A percentile compares a stretch with the other conserved stretches of the same genome.
These are phyloP conservation scores for Bretschneidera sinensis DNA, from an alignment of 345 rosid genomes.

Conservation along the genomic window DNA sequence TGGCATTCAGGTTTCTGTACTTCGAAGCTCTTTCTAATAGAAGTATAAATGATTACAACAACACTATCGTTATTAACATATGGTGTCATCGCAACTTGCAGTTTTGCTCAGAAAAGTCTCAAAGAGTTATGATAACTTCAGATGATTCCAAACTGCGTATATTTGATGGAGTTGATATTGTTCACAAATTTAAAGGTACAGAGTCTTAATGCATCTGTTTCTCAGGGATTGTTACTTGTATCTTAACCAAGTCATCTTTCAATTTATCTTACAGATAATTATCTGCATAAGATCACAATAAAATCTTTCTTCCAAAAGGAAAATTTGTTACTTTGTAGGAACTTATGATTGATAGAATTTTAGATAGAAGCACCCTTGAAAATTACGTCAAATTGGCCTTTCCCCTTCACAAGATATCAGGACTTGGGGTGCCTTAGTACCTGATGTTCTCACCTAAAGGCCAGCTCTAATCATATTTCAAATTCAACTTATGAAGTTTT, in stretches of 20 bases:
- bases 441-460: no score
- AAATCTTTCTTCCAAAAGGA: slow-evolving; percentile 2
- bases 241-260: not conserved
- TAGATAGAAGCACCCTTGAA: no score
- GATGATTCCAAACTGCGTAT: slow-evolving; percentile 74
- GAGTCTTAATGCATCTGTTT: not conserved
- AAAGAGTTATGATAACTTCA: slow-evolving; percentile 59
- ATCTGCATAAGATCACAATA: not conserved
- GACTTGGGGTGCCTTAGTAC: no score
- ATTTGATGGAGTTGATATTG: slow-evolving; percentile 48
- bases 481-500: no score
- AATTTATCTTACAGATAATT: not conserved
- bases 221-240: not conserved
- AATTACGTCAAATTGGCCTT: no score
- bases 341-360: not conserved
- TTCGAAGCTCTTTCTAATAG: not conserved
- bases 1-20: slow-evolving; percentile 54
- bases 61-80: slow-evolving; percentile 10
- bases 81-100: slow-evolving; percentile 26
- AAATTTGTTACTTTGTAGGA: not conserved
- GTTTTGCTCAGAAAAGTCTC: slow-evolving; percentile 49
- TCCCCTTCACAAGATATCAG: no score
- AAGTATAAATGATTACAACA: not conserved
- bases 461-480: no score
- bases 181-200: slow-evolving; percentile 68